These are phyloP conservation scores for Rhizodiscina lignyota DNA, from an alignment of 495 filamentous ascomycete species.

Conservation along the genomic window DNA sequence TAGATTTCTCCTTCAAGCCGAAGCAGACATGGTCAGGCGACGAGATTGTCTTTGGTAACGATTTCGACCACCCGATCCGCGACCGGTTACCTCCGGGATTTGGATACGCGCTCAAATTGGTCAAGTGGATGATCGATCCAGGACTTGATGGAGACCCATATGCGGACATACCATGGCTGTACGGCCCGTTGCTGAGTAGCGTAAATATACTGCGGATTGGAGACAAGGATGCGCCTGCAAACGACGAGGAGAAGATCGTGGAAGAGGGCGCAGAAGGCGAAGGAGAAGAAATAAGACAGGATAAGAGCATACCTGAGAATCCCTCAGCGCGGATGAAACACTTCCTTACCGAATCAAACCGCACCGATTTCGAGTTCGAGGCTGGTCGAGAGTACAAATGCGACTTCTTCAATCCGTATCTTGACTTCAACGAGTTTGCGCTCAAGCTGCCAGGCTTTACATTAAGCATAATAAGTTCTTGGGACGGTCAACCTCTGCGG, in stretches of 20 bases:
- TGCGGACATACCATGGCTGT: slow-evolving; percentile 70
- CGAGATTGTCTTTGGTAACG: slow-evolving; percentile 78
- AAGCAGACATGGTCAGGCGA: slow-evolving; percentile 47
- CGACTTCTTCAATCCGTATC: slow-evolving; percentile 87
- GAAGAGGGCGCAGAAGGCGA: slow-evolving; percentile 31
- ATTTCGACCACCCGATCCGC: slow-evolving; percentile 77
- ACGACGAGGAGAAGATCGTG: slow-evolving; percentile 7
- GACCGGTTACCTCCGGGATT: slow-evolving; percentile 79
- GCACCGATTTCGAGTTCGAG: slow-evolving; percentile 39
- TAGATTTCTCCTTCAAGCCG: slow-evolving; percentile 58
- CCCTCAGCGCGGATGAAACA: slow-evolving; percentile 19
- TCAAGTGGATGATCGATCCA: slow-evolving; percentile 76
- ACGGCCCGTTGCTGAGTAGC: slow-evolving; percentile 54
- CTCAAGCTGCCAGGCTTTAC: slow-evolving; percentile 62
- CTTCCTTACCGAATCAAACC: slow-evolving; percentile 26
- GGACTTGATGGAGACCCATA: slow-evolving; percentile 77
- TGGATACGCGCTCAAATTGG: slow-evolving; percentile 58
- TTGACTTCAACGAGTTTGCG: slow-evolving; percentile 70
- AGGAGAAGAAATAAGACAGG: slow-evolving; percentile 33
- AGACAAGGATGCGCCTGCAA: slow-evolving; percentile 18
- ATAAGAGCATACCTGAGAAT: slow-evolving; percentile 22
- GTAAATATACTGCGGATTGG: slow-evolving; percentile 58
- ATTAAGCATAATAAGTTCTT: slow-evolving; percentile 56
- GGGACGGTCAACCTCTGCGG: slow-evolving; percentile 26
- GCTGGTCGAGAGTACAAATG: slow-evolving; percentile 44